Percentiles rank a stretch among this genome's conserved stretches.
phyloP scores from a whole-genome alignment of 805 yeast genomes.

The Lipomyces spencermartinsiae region DNA sequence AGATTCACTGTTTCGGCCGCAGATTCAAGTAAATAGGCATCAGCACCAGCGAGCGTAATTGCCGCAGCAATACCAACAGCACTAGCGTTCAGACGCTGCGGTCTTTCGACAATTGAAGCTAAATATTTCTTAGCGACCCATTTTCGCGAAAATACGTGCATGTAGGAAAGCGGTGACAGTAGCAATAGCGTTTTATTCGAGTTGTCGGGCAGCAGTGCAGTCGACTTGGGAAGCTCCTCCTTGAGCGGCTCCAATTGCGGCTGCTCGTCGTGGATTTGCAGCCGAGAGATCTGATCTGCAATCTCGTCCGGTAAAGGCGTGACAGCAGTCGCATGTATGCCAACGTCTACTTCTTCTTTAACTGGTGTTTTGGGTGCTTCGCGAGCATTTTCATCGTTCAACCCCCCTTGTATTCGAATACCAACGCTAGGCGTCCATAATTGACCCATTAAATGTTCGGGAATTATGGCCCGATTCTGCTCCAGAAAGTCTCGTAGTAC shows the following conservation, averaged over 20 bases:
- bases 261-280: slow-evolving; percentile 1
- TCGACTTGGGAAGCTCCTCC: not conserved
- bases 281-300: slow-evolving; percentile 10
- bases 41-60: slow-evolving; percentile 66
- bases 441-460: slow-evolving; percentile 1
- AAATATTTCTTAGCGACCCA: slow-evolving; percentile 77
- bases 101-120: slow-evolving; percentile 78
- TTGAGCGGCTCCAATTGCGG: not conserved
- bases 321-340: not conserved
- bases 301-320: slow-evolving; percentile 9
- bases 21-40: slow-evolving; percentile 40
- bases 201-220: not conserved
- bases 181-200: slow-evolving; percentile 52
- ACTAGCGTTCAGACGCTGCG: slow-evolving; percentile 76
- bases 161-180: slow-evolving; percentile 70
- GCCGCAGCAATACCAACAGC: slow-evolving; percentile 84
- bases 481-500: not conserved
- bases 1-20: slow-evolving; percentile 15
- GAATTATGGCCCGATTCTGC: slow-evolving; percentile 1
- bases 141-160: slow-evolving; percentile 73
- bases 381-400: not conserved
- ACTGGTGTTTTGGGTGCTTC: slow-evolving; percentile 2
- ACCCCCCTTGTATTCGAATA: not conserved
- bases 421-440: slow-evolving; percentile 15
- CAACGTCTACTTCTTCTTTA: not conserved